Evolutionary conservation across 2,329 filamentous ascomycete genomes (phyloP).

Genomic region (Cladosporium halotolerans): DNA sequence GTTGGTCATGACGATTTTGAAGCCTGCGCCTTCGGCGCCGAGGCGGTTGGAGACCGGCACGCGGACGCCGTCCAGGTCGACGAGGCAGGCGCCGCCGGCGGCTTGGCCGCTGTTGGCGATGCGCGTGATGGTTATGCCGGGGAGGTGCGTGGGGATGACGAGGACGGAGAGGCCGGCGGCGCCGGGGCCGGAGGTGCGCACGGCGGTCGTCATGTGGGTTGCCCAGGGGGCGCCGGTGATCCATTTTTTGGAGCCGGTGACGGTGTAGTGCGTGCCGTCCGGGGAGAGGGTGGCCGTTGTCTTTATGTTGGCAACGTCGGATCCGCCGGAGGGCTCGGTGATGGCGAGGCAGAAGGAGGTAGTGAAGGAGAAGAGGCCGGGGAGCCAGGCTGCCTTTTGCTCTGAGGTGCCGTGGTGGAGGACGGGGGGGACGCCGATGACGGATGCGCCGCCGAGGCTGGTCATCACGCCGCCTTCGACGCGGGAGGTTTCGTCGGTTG

Average conservation of each 20-base stretch:
- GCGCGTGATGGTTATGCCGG: conserved; percentile 47
- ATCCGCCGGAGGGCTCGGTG: conserved; percentile 57
- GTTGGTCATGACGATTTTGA: conserved; percentile 53
- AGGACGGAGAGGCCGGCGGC: conserved; percentile 51
- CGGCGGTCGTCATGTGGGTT: conserved; percentile 46
- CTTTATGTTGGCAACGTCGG: conserved; percentile 58
- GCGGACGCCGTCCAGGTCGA: conserved; percentile 50
- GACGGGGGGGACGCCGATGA: conserved; percentile 59
- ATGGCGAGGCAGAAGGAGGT: conserved; percentile 59
- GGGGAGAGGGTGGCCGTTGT: conserved; percentile 48
- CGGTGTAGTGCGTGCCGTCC: conserved; percentile 49
- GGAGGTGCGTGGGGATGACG: conserved; percentile 47
- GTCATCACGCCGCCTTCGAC: conserved; percentile 48
- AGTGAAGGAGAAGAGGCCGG: conserved; percentile 52
- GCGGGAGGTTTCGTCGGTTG: conserved; percentile 27
- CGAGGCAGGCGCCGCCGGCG: conserved; percentile 48
- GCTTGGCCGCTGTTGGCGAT: conserved; percentile 63
- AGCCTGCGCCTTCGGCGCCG: conserved; percentile 50
- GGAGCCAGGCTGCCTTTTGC: conserved; percentile 55
- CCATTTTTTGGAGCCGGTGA: conserved; percentile 56
- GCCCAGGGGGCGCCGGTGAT: conserved; percentile 51
- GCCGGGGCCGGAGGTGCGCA: conserved; percentile 52
- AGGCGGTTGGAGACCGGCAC: conserved; percentile 51
- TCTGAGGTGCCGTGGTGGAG: conserved; percentile 55
- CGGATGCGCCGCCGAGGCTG: conserved; percentile 53